Evolutionary conservation across 2,329 filamentous ascomycete genomes (phyloP), one percentile per base, ranked within the genome.

Genomic region (Bipolaris cookei): DNA sequence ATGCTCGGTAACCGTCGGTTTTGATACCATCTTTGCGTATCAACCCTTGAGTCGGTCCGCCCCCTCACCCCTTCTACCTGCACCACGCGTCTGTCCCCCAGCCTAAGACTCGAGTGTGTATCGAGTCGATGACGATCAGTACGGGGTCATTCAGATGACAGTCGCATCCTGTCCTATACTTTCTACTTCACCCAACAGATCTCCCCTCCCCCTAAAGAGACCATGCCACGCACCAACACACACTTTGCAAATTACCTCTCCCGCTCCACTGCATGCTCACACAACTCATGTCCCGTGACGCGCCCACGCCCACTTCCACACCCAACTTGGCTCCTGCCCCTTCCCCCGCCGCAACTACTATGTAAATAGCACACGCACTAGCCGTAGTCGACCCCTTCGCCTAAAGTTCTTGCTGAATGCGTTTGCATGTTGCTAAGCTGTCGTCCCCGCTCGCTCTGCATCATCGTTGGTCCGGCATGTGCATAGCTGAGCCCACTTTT

Each of bases 61-160:
- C 47, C 28, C 14, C 34, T 7, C 43, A 13, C 28, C 28, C 28
- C 28, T 30, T 30, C 10, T 11, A 13, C 28, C 10, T 30, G 28
- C 34, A 56, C 41, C 48, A 51, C 43, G 54, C 23, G 39, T 52
- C 42, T 46, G 44, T 25, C 42, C 30, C 34, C 37, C 48, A 53
- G 35, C 54, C 35, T 53, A 52, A 44, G 35, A 46, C n/a, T 44
- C 41, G 4, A 18, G 28, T 25, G 20, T 30, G 21, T 43, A 42
- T 56, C 32, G 41, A 46, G 34, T 46, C 54, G 35, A 20, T 23
- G 20, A 56, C 49, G 54, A 56, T 56, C 54, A 47, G 14, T 39
- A 56, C 21, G 48, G 54, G 49, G 35, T 46, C 38, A 35, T 43
- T 35, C 23, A 35, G 54, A 32, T 30, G 13, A 54, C 20, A 20